Conservation (phyloP, 805 yeast genomes). For the Peterozyma toletana region DNA sequence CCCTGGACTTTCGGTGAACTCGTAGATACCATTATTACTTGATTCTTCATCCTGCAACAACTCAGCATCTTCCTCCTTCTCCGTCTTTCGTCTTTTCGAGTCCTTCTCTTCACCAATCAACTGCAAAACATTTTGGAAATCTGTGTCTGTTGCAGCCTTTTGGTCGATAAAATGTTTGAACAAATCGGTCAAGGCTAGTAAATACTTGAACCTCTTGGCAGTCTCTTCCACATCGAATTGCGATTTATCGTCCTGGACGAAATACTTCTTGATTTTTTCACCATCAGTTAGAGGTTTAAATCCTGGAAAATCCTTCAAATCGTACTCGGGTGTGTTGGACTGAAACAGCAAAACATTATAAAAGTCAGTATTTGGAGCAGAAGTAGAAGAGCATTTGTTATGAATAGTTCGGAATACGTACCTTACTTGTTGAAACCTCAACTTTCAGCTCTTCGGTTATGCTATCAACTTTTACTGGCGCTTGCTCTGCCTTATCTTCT, state of each 20-base stretch:
- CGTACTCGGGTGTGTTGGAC: too few relatives aligned
- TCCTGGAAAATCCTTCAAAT: neutral
- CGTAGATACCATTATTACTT: constrained; percentile 10
- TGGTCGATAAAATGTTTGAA: constrained; percentile 63
- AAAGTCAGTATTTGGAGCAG: too few relatives aligned
- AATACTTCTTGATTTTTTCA: constrained; percentile 19
- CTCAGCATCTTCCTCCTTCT: constrained; percentile 74
- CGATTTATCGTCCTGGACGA: constrained; percentile 23
- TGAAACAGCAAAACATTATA: too few relatives aligned
- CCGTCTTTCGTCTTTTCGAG: constrained; percentile 51
- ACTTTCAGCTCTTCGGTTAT: too few relatives aligned
- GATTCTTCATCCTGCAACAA: constrained; percentile 53
- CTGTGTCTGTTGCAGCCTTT: constrained; percentile 56
- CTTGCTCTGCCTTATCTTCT: too few relatives aligned
- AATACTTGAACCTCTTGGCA: constrained; percentile 58
- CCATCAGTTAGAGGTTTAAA: constrained; percentile 1
- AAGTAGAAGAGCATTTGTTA: too few relatives aligned
- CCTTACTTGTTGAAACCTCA: too few relatives aligned
- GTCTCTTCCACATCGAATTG: constrained; percentile 50
- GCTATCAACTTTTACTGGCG: too few relatives aligned
- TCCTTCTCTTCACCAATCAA: constrained; percentile 22
- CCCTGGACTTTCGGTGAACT: constrained; percentile 41
- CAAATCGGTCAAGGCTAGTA: constrained; percentile 56
- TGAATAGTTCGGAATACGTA: too few relatives aligned
- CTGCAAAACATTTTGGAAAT: constrained; percentile 44